These are phyloP conservation scores for Pythium brassicae DNA, from an alignment of 352 stramenopile genomes.

Conservation along the genomic window DNA sequence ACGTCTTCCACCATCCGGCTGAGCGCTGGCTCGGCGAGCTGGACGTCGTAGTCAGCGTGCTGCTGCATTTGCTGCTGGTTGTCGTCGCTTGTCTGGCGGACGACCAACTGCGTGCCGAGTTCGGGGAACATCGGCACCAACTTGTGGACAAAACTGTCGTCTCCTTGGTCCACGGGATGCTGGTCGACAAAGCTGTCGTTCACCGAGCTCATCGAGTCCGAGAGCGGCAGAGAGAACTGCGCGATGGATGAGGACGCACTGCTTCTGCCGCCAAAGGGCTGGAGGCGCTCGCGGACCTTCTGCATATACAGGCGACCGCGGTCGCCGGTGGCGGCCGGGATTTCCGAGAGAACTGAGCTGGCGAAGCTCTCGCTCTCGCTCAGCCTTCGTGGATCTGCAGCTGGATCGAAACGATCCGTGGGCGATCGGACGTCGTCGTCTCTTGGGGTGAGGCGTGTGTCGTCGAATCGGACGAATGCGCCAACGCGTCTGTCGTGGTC, in stretches of 20 bases:
- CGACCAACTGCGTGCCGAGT: slow-evolving; percentile 2
- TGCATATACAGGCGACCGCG: slow-evolving; percentile 12
- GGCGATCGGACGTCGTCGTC: background rate
- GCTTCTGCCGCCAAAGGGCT: slow-evolving; percentile 8
- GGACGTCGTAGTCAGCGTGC: slow-evolving; percentile 29
- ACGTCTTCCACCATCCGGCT: slow-evolving; percentile 19
- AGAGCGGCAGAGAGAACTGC: slow-evolving; percentile 60
- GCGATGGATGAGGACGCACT: slow-evolving; percentile 14
- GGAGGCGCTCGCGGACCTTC: slow-evolving; percentile 19
- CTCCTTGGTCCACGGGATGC: slow-evolving; percentile 7
- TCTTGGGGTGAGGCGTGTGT: background rate
- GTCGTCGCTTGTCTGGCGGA: slow-evolving; percentile 1
- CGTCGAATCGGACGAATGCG: too few relatives aligned
- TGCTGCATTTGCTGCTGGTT: background rate
- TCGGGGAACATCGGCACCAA: slow-evolving; percentile 59
- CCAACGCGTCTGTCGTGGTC: too few relatives aligned
- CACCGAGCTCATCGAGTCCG: slow-evolving; percentile 59
- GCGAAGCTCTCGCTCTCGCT: slow-evolving; percentile 6
- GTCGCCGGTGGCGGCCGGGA: background rate
- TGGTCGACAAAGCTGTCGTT: slow-evolving; percentile 35
- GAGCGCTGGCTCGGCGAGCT: slow-evolving; percentile 29
- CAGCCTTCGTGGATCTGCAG: background rate
- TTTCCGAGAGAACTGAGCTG: slow-evolving; percentile 6
- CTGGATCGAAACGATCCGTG: background rate
- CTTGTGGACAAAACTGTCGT: slow-evolving; percentile 53